Evolutionary conservation across 1,284 basidiomycete species (phyloP).

Genomic region (Ganoderma sp.): DNA sequence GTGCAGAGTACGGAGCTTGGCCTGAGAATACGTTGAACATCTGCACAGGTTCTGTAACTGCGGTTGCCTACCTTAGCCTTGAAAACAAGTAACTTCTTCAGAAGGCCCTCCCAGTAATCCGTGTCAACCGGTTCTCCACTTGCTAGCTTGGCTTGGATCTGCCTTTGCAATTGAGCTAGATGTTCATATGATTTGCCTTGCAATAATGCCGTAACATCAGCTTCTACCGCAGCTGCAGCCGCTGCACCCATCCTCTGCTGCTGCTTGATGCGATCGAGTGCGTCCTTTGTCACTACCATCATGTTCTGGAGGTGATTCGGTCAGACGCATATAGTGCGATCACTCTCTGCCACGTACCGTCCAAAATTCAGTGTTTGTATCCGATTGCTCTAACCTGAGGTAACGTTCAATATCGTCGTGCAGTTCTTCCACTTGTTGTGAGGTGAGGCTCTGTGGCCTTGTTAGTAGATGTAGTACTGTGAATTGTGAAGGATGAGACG

Average conservation of each 20-base stretch:
- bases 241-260: slow-evolving; percentile 64
- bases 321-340: slow-evolving; percentile 14
- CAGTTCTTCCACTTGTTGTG: slow-evolving; percentile 90
- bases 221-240: slow-evolving; percentile 80
- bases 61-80: slow-evolving; percentile 85
- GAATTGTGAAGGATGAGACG: slow-evolving; percentile 38
- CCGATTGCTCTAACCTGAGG: slow-evolving; percentile 83
- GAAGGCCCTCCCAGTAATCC: slow-evolving; percentile 96
- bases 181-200: slow-evolving; percentile 86
- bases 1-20: slow-evolving; percentile 90
- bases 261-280: slow-evolving; percentile 77
- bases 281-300: slow-evolving; percentile 95
- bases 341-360: slow-evolving; percentile 62
- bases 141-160: slow-evolving; percentile 86
- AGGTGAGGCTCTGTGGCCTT: slow-evolving; percentile 74
- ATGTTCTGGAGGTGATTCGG: slow-evolving; percentile 68
- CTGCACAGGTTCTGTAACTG: neutral
- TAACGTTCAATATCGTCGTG: slow-evolving; percentile 96
- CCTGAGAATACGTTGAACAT: slow-evolving; percentile 50
- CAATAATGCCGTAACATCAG: slow-evolving; percentile 76
- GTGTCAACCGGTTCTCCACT: slow-evolving; percentile 95
- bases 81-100: slow-evolving; percentile 95
- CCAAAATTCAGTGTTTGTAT: slow-evolving; percentile 96
- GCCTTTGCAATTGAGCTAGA: slow-evolving; percentile 81
- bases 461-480: slow-evolving; percentile 24